Base-by-base conservation (phyloP, 371 early-diverging fungal species). In the Apophysomyces elegans region DNA sequence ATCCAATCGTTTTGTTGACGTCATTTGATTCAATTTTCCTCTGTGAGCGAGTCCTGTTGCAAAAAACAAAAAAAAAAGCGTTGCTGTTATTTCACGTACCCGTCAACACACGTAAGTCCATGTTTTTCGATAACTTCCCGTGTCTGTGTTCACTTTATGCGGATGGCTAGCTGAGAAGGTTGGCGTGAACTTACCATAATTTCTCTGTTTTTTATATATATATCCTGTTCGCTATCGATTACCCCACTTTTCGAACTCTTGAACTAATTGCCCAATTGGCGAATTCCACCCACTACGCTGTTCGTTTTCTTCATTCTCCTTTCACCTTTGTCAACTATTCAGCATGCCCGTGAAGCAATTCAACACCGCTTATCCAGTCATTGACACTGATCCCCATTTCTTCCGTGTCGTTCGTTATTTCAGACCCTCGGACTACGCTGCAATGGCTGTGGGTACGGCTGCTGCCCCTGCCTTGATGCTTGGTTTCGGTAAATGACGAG, bases 371-470 rank as follows among this genome's bases (percentile, higher is more conserved):
- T 87, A 82, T 73, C 87, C 86, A 44, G 83, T 86, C 64, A 91
- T 91, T 73, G 91, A 91, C 78, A 81, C 84, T 62, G 91, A 91
- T 72, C 91, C 91, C 46, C 92, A 94, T 70, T 90, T 96, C 69
- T 73, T 71, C 71, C 89, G 94, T 64, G 95, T 98, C 5, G 87
- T 96, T 61, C 84, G 93, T 61, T 97, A 96, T 84, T 91, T 97
- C 78, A 88, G 98, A 63, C 73, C 89, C 56, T 77, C 86, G 16
- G 98, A 98, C 81, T 91, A 90, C 65, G 88, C 79, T 60, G 74
- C 87, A 50, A 84, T 86, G 84, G 91, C 85, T 44, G 91, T 76
- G n/a, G 70, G 88, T 43, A 87, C 90, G 7, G 88, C 87, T 41
- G 84, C 85, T 18, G 93, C 89, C 47, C 98, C 98, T 7, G 91